Evolutionary conservation across 306 rosid species (phyloP), one percentile per base, ranked within the genome.

Genomic region (Acmispon strigosus): DNA sequence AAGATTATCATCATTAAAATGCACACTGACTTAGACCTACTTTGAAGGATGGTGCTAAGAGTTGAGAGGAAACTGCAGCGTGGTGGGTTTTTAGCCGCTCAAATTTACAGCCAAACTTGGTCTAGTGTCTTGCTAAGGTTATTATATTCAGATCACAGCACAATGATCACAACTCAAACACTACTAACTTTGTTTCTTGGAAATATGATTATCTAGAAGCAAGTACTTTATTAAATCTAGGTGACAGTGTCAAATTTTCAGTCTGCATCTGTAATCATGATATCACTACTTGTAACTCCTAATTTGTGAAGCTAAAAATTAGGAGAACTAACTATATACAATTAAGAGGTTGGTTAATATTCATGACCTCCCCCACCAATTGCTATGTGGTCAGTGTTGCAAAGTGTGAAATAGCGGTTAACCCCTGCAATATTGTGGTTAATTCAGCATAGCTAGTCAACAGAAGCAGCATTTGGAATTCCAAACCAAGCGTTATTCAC

Each of bases 371-470:
- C 97, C 44, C 97, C 98, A 34, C 98, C 98, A 15, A 90, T 68
- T 13, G 98, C 97, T 69, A 93, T 77, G 76, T 72, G 90, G 69
- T 93, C 90, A 9, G 79, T 70, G 41, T 88, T 56, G 79, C 98
- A 90, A 50, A 87, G 84, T 20, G 98, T 93, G 88, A 83, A 93
- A 81, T 93, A 93, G 73, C 90, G 93, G 81, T 93, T 93, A 63
- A 78, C 87, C 66, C 96, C 98, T 93, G 94, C 74, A 67, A 76
- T 41, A 67, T 54, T 50, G 19, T 7, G 51, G 67, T 75, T 45
- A 68, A 34, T 81, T 66, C 63, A 65, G 17, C 52, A 34, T 44
- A 69, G 22, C 29, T 41, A 66, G 66, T 41, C 15, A 63, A 73
- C 41, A 20, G 55, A 47, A 64, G 52, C 19, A 36, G 45, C 67